Percentiles rank a stretch among this genome's conserved stretches.
Evolutionary conservation across 2,329 filamentous ascomycete genomes (phyloP).

Genomic region (Colletotrichum trifolii): DNA sequence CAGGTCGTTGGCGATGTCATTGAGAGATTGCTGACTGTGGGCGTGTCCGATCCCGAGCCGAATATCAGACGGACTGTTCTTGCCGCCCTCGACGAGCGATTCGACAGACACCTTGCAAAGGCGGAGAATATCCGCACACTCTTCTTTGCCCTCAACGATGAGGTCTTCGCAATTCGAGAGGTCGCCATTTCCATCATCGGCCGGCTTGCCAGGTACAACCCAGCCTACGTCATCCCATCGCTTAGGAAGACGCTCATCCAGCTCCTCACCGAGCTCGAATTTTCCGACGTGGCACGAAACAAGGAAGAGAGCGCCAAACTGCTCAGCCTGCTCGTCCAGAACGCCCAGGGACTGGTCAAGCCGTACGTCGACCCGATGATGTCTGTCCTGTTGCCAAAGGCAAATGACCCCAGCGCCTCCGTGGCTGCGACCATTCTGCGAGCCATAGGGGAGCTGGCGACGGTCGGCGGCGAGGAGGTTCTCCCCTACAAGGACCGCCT

Average conservation of each 20-base stretch:
- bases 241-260: conserved; percentile 95
- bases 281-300: conserved; percentile 91
- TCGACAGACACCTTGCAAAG: conserved; percentile 96
- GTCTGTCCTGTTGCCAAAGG: conserved; percentile 91
- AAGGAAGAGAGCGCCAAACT: conserved; percentile 97
- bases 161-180: conserved; percentile 91
- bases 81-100: conserved; percentile 88
- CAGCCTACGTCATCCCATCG: conserved; percentile 96
- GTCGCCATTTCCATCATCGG: conserved; percentile 97
- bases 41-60: conserved; percentile 89
- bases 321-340: conserved; percentile 90
- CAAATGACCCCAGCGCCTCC: conserved; percentile 83
- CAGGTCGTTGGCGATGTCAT: conserved; percentile 98
- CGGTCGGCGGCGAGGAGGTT: conserved; percentile 95
- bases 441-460: conserved; percentile 93
- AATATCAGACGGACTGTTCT: conserved; percentile 91
- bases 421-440: conserved; percentile 96
- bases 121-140: conserved; percentile 96
- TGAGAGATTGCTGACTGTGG: conserved; percentile 93
- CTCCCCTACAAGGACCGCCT: conserved; percentile 88
- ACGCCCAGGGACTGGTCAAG: conserved; percentile 92
- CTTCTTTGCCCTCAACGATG: conserved; percentile 95
- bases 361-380: conserved; percentile 98
- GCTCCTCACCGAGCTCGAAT: conserved; percentile 94
- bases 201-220: conserved; percentile 88